These are phyloP conservation scores for Corymbia maculata DNA, from an alignment of 345 rosid species.

Conservation along the genomic window DNA sequence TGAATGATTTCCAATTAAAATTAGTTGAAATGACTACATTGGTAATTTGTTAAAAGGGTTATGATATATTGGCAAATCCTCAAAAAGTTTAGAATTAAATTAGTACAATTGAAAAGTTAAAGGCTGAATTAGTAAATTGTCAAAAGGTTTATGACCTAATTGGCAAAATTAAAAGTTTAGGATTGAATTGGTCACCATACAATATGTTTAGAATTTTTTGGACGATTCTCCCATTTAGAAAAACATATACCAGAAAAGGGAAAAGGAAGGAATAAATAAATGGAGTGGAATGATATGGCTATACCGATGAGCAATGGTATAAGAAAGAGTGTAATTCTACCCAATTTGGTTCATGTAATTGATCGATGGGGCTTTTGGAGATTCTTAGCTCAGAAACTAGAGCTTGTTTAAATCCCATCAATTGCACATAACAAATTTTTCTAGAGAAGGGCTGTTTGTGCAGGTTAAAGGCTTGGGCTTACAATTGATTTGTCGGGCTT, in stretches of 20 bases:
- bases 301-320: not conserved
- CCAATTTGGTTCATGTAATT: not conserved
- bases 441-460: not conserved
- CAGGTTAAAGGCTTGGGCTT: not conserved
- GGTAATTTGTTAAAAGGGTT: not conserved
- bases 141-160: rapidly evolving
- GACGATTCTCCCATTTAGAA: not conserved
- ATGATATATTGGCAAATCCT: not conserved
- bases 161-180: rapidly evolving
- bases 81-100: no score
- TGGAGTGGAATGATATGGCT: not conserved
- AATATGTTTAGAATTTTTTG: not conserved
- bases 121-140: rapidly evolving
- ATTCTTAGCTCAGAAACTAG: not conserved
- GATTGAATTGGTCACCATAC: no score
- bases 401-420: not conserved
- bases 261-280: not conserved
- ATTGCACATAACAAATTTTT: not conserved
- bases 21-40: no score
- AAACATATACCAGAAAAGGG: not conserved
- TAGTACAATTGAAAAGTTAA: no score
- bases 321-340: not conserved
- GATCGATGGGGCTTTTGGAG: not conserved
- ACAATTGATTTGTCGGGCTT: not conserved
- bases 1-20: rapidly evolving